A percentile compares a stretch with the other conserved stretches of the same genome.
Evolutionary conservation across 2,329 filamentous ascomycete genomes (phyloP).

Genomic region (Stemphylium beticola): DNA sequence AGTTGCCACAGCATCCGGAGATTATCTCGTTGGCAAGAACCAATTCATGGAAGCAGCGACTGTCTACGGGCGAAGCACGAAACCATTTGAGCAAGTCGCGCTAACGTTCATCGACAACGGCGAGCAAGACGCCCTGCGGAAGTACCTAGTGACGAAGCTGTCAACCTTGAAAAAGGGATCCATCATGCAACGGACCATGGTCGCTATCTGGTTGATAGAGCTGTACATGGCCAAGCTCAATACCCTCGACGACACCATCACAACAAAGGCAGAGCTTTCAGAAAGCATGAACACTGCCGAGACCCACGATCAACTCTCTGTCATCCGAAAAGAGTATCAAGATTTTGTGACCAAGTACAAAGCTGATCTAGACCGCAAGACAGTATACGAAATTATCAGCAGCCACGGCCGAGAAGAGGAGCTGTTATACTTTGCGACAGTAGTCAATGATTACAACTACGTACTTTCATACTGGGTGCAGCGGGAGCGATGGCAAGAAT

Average conservation of each 20-base stretch:
- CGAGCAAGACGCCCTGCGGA: slow-evolving; percentile 87
- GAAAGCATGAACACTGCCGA: slow-evolving; percentile 74
- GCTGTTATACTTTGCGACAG: slow-evolving; percentile 86
- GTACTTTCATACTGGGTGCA: slow-evolving; percentile 98
- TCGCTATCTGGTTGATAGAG: slow-evolving; percentile 93
- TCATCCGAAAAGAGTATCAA: slow-evolving; percentile 79
- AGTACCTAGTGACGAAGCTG: slow-evolving; percentile 87
- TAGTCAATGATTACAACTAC: slow-evolving; percentile 90
- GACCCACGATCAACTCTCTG: slow-evolving; percentile 72
- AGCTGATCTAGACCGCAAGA: slow-evolving; percentile 84
- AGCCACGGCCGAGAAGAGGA: slow-evolving; percentile 95
- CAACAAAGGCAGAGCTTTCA: slow-evolving; percentile 81
- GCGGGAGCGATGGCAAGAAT: slow-evolving; percentile 87
- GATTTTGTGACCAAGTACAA: slow-evolving; percentile 89
- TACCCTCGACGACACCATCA: slow-evolving; percentile 89
- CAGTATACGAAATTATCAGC: slow-evolving; percentile 93
- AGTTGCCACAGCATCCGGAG: slow-evolving; percentile 89
- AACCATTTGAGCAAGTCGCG: slow-evolving; percentile 95
- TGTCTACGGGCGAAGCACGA: slow-evolving; percentile 93
- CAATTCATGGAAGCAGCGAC: slow-evolving; percentile 84
- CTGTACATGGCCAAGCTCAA: slow-evolving; percentile 98
- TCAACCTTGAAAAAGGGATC: slow-evolving; percentile 79
- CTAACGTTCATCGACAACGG: slow-evolving; percentile 87
- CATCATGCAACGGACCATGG: slow-evolving; percentile 93
- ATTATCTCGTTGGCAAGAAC: slow-evolving; percentile 81